phyloP scores from a whole-genome alignment of 495 filamentous ascomycete species.

The Jackrogersella minutella region DNA sequence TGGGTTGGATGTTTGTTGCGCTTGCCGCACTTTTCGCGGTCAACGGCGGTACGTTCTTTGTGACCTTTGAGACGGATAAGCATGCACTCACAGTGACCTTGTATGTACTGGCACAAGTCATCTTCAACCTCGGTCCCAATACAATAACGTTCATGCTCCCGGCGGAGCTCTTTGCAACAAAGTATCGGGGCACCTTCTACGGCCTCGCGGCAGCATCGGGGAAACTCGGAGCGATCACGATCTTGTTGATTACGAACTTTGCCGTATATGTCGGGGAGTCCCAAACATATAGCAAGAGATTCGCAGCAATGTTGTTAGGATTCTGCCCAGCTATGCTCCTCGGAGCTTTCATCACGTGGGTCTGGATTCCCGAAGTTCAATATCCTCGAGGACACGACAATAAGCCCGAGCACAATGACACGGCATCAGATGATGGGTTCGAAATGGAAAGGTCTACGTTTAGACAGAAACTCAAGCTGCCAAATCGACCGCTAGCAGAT shows the following conservation, averaged over 20 bases:
- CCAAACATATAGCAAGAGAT: conserved; percentile 18
- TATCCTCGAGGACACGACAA: conserved; percentile 33
- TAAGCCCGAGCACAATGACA: conserved; percentile 15
- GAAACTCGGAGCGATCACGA: conserved; percentile 52
- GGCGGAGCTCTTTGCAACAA: conserved; percentile 54
- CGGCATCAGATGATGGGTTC: conserved; percentile 25
- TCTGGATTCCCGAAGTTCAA: conserved; percentile 50
- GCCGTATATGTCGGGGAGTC: conserved; percentile 13
- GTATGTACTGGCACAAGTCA: conserved; percentile 65
- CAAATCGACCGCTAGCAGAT: conserved; percentile 29
- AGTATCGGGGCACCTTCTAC: conserved; percentile 50
- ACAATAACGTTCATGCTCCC: conserved; percentile 67
- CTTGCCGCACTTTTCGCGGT: conserved; percentile 52
- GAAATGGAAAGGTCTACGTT: conserved; percentile 7
- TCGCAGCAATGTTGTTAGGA: conserved; percentile 45
- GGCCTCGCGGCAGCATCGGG: conserved; percentile 55
- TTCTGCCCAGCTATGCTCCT: conserved; percentile 46
- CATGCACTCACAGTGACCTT: conserved; percentile 61
- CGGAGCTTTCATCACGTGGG: conserved; percentile 47
- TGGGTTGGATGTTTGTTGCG: conserved; percentile 48
- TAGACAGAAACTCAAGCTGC: conserved; percentile 32
- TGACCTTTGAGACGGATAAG: conserved; percentile 44
- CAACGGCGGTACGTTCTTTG: conserved; percentile 48
- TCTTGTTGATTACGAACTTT: conserved; percentile 40
- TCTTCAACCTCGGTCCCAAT: conserved; percentile 75